A percentile compares a stretch with the other conserved stretches of the same genome.
phyloP scores from a whole-genome alignment of 2,329 filamentous ascomycete species.

The Colletotrichum limetticola region DNA sequence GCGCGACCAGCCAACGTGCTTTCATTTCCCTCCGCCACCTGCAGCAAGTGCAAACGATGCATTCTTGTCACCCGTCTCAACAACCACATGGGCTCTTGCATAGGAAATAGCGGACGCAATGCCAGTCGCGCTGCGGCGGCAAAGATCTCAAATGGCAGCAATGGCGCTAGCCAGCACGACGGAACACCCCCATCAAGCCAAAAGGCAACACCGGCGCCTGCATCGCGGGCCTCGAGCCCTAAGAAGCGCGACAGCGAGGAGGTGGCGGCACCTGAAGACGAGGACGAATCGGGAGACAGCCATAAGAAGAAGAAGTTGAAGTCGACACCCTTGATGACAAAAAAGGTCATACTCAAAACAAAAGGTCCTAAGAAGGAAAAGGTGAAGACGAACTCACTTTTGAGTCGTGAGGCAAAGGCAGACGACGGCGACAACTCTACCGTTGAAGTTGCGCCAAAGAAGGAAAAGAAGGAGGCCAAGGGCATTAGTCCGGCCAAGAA shows the following conservation, averaged over 20 bases:
- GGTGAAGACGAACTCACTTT: slow-evolving; percentile 59
- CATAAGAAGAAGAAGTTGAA: slow-evolving; percentile 71
- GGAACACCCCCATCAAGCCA: slow-evolving; percentile 71
- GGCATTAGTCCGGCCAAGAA: slow-evolving; percentile 54
- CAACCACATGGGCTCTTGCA: slow-evolving; percentile 76
- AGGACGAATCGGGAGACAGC: slow-evolving; percentile 59
- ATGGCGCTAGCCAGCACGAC: slow-evolving; percentile 61
- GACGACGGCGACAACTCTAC: slow-evolving; percentile 41
- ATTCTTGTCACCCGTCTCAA: slow-evolving; percentile 73
- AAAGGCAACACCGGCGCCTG: slow-evolving; percentile 68
- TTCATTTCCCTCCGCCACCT: slow-evolving; percentile 73
- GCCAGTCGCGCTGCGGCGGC: slow-evolving; percentile 71
- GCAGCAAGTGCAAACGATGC: slow-evolving; percentile 74
- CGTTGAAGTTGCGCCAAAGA: slow-evolving; percentile 48
- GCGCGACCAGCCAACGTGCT: slow-evolving; percentile 70
- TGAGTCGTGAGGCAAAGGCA: slow-evolving; percentile 60
- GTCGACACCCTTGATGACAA: slow-evolving; percentile 53
- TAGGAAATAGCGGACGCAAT: slow-evolving; percentile 72
- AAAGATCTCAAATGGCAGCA: slow-evolving; percentile 69
- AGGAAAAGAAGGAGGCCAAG: slow-evolving; percentile 46
- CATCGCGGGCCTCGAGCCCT: slow-evolving; percentile 64
- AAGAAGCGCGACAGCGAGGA: slow-evolving; percentile 67
- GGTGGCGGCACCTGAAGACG: slow-evolving; percentile 59
- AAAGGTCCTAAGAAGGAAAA: slow-evolving; percentile 67
- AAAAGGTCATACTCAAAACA: slow-evolving; percentile 67